Evolutionary conservation across 139 green algal genomes (phyloP), one percentile per base, ranked within the genome.

Genomic region (Protoeuglena noctilucae): DNA sequence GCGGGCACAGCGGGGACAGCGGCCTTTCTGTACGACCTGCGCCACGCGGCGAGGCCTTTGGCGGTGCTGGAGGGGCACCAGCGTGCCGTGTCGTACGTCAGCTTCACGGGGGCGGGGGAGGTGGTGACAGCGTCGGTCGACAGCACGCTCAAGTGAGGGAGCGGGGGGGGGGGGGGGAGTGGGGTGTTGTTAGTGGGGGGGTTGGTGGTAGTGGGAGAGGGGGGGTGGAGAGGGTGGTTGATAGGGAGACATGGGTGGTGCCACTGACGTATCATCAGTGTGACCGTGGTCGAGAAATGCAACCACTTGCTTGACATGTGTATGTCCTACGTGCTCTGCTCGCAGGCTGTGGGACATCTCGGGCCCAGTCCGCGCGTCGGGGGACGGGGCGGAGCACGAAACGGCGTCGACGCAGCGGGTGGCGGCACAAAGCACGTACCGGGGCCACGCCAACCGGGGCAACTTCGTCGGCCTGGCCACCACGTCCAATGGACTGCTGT

Each of bases 401-500:
- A n/a, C n/a, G n/a, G n/a, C n/a, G n/a, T n/a, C n/a, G n/a, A n/a
- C n/a, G 34, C 34, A 43, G 34, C 34, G 34, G 9, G 12, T 30
- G n/a, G 56, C 47, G 2, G 31, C 65, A 46, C 75, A 74, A 40
- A 64, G 70, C 14, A 51, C 43, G 25, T 90, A 75, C 60, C 51
- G 49, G 1, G 88, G 88, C 23, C 88, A 96, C 62, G 47, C 56
- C 29, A 96, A 96, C 43, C 77, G 91, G 61, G 84, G 85, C 56
- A 93, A 96, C 66, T 96, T 96, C 66, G 87, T 95, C n/a, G 88
- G 88, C 16, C 66, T 96, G 22, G 61, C 69, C 2, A 76, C 84
- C 12, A 66, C 57, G 12, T 49, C 62, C 0, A 67, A 81, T 2
- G 71, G 73, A 21, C 82, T 84, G 27, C 76, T 95, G 21, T 51